Conservation (phyloP, 2,329 filamentous ascomycete species). For the Colletotrichum lindemuthianum region DNA sequence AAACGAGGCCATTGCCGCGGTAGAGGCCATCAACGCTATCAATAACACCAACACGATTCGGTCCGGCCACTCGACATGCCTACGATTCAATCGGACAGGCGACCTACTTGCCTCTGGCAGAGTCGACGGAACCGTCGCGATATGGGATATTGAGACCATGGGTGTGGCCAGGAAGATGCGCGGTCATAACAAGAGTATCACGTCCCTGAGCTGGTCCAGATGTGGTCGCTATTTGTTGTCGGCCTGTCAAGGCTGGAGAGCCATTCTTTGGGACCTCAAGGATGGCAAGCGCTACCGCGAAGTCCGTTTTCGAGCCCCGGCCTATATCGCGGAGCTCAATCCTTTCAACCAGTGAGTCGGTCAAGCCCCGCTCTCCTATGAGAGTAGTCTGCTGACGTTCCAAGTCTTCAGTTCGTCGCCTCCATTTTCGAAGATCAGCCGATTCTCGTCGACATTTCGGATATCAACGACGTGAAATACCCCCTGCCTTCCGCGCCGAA, state of each 20-base stretch:
- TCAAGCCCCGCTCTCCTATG: not conserved
- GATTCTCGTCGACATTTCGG: slow-evolving; percentile 83
- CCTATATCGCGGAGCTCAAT: slow-evolving; percentile 96
- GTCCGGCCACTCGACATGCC: slow-evolving; percentile 71
- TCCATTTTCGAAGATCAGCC: slow-evolving; percentile 95
- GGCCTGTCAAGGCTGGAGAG: slow-evolving; percentile 95
- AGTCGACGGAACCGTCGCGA: slow-evolving; percentile 92
- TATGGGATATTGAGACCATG: slow-evolving; percentile 98
- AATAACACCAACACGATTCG: slow-evolving; percentile 88
- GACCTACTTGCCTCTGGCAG: slow-evolving; percentile 95
- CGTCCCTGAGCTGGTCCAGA: slow-evolving; percentile 93
- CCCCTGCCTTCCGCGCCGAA: slow-evolving; percentile 84
- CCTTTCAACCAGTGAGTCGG: slow-evolving; percentile 81
- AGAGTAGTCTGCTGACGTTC: slow-evolving; percentile 3
- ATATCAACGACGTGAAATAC: slow-evolving; percentile 76
- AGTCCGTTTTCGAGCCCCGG: slow-evolving; percentile 89
- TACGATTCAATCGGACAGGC: slow-evolving; percentile 92
- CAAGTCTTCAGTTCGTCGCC: slow-evolving; percentile 80
- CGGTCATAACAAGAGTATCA: slow-evolving; percentile 92
- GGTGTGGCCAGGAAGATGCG: slow-evolving; percentile 93
- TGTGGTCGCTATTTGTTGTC: slow-evolving; percentile 92
- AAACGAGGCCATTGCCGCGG: slow-evolving; percentile 34
- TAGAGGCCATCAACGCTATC: slow-evolving; percentile 38
- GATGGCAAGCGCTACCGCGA: slow-evolving; percentile 78
- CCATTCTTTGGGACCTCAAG: slow-evolving; percentile 91